A percentile compares a stretch with the other conserved stretches of the same genome.
These are phyloP conservation scores for Colletotrichum tofieldiae DNA, from an alignment of 2,329 filamentous ascomycete species.

Conservation along the genomic window DNA sequence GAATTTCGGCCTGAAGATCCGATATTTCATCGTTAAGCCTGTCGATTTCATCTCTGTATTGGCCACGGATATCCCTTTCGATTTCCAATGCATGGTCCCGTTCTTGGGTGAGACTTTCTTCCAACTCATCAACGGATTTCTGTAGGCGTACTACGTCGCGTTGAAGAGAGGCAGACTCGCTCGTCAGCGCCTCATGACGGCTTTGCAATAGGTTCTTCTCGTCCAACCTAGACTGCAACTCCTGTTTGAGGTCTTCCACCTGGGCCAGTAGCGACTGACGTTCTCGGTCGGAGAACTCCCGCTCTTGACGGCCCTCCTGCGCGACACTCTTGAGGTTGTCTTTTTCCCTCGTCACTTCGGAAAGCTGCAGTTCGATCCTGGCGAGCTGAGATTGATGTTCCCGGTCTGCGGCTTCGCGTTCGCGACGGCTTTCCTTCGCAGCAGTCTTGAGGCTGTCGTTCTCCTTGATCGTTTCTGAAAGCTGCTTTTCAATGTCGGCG, in stretches of 20 bases:
- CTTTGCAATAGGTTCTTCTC: slow-evolving; percentile 80
- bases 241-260: slow-evolving; percentile 70
- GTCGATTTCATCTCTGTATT: slow-evolving; percentile 63
- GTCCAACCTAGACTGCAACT: slow-evolving; percentile 71
- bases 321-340: slow-evolving; percentile 61
- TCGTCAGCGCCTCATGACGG: slow-evolving; percentile 77
- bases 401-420: slow-evolving; percentile 57
- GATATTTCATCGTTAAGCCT: slow-evolving; percentile 73
- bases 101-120: slow-evolving; percentile 67
- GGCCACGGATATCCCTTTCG: slow-evolving; percentile 70
- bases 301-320: slow-evolving; percentile 61
- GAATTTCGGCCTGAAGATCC: slow-evolving; percentile 74
- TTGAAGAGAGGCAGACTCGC: slow-evolving; percentile 78
- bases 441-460: slow-evolving; percentile 61
- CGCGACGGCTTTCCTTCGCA: slow-evolving; percentile 61
- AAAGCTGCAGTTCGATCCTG: slow-evolving; percentile 66
- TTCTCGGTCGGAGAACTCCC: slow-evolving; percentile 58
- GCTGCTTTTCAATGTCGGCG: slow-evolving; percentile 67
- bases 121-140: slow-evolving; percentile 63
- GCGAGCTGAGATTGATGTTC: slow-evolving; percentile 60
- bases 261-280: slow-evolving; percentile 62
- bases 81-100: slow-evolving; percentile 72
- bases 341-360: slow-evolving; percentile 63
- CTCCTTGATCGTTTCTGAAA: slow-evolving; percentile 62
- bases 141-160: slow-evolving; percentile 71